These are phyloP conservation scores for Eutrema yunnanense DNA, from an alignment of 345 rosid species.

Conservation along the genomic window DNA sequence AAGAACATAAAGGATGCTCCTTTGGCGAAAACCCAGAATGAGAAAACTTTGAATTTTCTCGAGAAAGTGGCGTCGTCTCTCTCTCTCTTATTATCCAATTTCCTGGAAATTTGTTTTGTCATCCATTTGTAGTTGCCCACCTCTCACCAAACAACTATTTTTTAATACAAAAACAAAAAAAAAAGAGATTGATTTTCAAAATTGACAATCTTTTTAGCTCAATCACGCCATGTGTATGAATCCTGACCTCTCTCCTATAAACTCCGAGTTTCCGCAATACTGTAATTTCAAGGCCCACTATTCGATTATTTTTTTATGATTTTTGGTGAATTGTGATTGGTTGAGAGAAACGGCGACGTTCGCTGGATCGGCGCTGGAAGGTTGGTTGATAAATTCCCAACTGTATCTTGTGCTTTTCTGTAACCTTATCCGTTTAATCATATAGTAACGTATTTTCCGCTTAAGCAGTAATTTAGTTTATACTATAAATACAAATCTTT, in stretches of 20 bases:
- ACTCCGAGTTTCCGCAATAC: conserved; percentile 22
- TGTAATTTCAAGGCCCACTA: conserved; percentile 9
- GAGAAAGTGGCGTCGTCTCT: conserved; percentile 13
- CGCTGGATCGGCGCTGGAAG: conserved; percentile 26
- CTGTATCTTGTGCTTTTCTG: not conserved
- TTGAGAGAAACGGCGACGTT: conserved; percentile 25
- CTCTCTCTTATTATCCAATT: conserved; percentile 9
- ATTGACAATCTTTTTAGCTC: not conserved
- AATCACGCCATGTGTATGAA: conserved; percentile 23
- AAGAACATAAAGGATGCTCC: conserved; percentile 23
- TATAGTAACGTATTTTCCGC: not conserved
- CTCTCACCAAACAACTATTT: conserved; percentile 16
- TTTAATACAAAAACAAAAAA: not conserved
- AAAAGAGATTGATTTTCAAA: not conserved
- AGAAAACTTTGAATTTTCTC: conserved; percentile 6
- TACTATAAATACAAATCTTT: not conserved
- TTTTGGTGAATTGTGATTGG: conserved; percentile 20
- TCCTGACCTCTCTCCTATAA: conserved; percentile 8
- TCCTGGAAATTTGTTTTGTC: not conserved
- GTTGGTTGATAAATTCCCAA: conserved; percentile 8
- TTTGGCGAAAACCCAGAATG: conserved; percentile 27
- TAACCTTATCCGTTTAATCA: conserved; percentile 21
- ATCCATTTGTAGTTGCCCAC: conserved; percentile 27
- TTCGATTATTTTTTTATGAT: not conserved
- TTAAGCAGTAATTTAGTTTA: not conserved